Conservation (phyloP, 352 stramenopile species). For the Aphanomyces astaci region DNA sequence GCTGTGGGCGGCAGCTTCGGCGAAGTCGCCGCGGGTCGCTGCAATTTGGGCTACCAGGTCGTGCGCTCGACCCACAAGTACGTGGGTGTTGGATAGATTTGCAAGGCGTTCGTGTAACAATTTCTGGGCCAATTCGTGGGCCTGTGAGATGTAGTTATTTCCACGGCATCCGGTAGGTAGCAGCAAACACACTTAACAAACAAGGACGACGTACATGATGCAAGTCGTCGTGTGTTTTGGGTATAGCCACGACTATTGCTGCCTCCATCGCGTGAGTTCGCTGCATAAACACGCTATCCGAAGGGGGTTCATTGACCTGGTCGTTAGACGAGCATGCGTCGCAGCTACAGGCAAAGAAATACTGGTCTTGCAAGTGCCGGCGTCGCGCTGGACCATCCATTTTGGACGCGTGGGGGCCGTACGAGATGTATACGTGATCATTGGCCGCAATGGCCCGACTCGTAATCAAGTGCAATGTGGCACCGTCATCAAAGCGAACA, state of each 20-base stretch:
- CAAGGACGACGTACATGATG: too few relatives aligned
- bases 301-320: too few relatives aligned
- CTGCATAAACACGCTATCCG: not conserved
- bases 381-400: not conserved
- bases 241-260: not conserved
- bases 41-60: conserved; percentile 3
- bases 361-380: not conserved
- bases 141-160: not conserved
- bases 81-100: not conserved
- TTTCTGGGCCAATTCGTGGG: not conserved
- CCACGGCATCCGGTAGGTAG: too few relatives aligned
- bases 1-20: not conserved
- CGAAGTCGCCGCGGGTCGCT: not conserved
- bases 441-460: not conserved
- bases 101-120: not conserved
- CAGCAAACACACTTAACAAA: too few relatives aligned
- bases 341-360: not conserved
- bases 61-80: not conserved
- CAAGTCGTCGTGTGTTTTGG: too few relatives aligned
- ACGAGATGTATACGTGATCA: conserved; percentile 9
- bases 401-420: conserved; percentile 9
- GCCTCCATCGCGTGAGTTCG: not conserved
- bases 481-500: not conserved
- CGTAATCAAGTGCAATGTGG: not conserved
- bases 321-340: not conserved